Percentiles rank a stretch among this genome's conserved stretches.
Conservation (phyloP, 2,329 filamentous ascomycete genomes). For the Colletotrichum tanaceti region DNA sequence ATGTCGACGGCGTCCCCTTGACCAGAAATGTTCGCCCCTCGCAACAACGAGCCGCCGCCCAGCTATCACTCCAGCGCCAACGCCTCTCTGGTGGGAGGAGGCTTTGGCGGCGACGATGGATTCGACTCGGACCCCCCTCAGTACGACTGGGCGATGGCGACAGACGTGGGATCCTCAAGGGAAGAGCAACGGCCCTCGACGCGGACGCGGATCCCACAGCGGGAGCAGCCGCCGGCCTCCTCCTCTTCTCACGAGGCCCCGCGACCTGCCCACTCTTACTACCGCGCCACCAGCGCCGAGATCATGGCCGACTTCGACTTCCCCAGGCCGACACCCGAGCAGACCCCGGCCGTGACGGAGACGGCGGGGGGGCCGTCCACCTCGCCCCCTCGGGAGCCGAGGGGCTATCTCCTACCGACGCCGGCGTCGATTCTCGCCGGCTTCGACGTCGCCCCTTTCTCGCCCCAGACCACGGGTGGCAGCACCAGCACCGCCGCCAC, state of each 20-base stretch:
- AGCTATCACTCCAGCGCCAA: constrained; percentile 48
- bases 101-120: constrained; percentile 49
- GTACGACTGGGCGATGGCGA: constrained; percentile 46
- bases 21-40: constrained; percentile 46
- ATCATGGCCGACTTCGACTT: constrained; percentile 39
- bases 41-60: constrained; percentile 30
- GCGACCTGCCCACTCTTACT: constrained; percentile 23
- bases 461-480: constrained; percentile 26
- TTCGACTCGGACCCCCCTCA: constrained; percentile 45
- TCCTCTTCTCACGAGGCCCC: neutral
- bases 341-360: neutral
- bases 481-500: constrained; percentile 30
- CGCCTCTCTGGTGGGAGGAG: constrained; percentile 47
- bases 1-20: constrained; percentile 44
- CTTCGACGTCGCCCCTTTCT: constrained; percentile 32
- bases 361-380: neutral
- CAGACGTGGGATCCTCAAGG: constrained; percentile 22
- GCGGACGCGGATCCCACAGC: neutral
- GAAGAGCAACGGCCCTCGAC: neutral
- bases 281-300: constrained; percentile 33
- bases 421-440: constrained; percentile 40
- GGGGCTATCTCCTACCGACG: constrained; percentile 28
- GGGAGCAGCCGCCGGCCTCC: neutral
- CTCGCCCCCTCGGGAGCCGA: neutral
- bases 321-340: neutral